phyloP scores from a whole-genome alignment of 371 early-diverging fungal species.

The Chytridium lagenaria region DNA sequence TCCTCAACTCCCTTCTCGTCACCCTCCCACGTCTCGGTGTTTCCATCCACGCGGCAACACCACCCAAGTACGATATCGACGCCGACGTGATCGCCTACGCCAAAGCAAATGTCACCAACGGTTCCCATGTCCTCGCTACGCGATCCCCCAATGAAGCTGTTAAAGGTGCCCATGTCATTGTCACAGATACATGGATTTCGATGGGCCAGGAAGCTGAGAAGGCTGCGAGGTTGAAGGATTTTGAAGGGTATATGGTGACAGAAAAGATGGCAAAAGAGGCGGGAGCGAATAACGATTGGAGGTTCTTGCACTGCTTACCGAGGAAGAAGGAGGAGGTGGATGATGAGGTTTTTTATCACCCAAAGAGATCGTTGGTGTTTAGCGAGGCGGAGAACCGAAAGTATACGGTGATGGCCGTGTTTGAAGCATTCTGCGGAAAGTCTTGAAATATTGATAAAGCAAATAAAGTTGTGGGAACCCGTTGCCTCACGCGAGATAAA shows the following conservation, averaged over 20 bases:
- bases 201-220: constrained; percentile 97
- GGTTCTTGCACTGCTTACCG: constrained; percentile 97
- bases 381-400: constrained; percentile 97
- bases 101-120: constrained; percentile 47
- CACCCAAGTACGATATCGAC: constrained; percentile 77
- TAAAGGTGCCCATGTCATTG: constrained; percentile 81
- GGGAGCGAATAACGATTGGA: constrained; percentile 83
- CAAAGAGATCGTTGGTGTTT: constrained; percentile 89
- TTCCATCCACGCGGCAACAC: constrained; percentile 82
- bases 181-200: constrained; percentile 97
- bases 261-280: constrained; percentile 75
- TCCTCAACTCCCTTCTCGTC: constrained; percentile 86
- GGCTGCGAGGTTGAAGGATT: constrained; percentile 77
- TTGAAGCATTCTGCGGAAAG: constrained; percentile 46
- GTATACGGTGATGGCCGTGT: constrained; percentile 92
- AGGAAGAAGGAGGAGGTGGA: constrained; percentile 94
- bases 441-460: not conserved
- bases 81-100: constrained; percentile 66
- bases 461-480: no score
- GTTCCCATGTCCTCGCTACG: constrained; percentile 58
- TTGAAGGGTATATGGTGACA: constrained; percentile 87
- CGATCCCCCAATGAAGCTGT: constrained; percentile 79
- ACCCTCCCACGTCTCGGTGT: constrained; percentile 89
- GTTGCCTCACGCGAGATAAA: no score
- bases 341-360: constrained; percentile 92